Evolutionary conservation across 306 rosid species (phyloP), one percentile per base, ranked within the genome.

Genomic region (Casuarina glauca): DNA sequence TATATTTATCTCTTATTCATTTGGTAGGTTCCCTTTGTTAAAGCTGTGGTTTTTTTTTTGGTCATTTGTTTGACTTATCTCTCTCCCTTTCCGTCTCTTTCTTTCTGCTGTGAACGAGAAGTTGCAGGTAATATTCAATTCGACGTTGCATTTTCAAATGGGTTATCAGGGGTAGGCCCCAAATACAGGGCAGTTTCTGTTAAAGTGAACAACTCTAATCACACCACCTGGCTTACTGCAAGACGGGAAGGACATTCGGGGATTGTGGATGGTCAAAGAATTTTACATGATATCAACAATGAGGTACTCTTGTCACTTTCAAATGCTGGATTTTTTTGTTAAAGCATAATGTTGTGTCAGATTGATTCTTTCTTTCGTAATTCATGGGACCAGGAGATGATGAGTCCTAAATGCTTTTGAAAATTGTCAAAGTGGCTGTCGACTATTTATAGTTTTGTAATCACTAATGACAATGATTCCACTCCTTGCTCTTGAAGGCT

Each of bases 201-300:
- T 50, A 89, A 73, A 83, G 51, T 76, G 70, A 81, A 79, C 6
- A 1, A 13, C 60, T 43, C 61, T 39, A 78, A 77, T 74, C 73
- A 58, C 80, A 78, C 91, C 61, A 78, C 93, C 15, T 87, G 93
- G 96, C 86, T 90, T 50, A 84, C 93, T 12, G 93, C 97, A 54
- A 86, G 78, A 84, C 80, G 83, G 80, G 97, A 90, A 81, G 93
- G 97, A 68, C 85, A 83, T 49, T 86, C 41, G 12, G 86, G 79
- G 58, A 78, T 67, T 80, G 90, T 92, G 83, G 93, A 89, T 17
- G 97, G 97, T 77, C 88, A 86, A 57, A 81, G 51, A 72, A 80
- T 92, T 63, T 80, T 90, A 16, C 45, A 76, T 73, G 87, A 89
- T 66, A 83, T 90, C 77, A 82, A 83, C 54, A 67, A 79, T 70